Base-by-base conservation (phyloP, 2,329 filamentous ascomycete genomes). In the Cladophialophora yegresii region DNA sequence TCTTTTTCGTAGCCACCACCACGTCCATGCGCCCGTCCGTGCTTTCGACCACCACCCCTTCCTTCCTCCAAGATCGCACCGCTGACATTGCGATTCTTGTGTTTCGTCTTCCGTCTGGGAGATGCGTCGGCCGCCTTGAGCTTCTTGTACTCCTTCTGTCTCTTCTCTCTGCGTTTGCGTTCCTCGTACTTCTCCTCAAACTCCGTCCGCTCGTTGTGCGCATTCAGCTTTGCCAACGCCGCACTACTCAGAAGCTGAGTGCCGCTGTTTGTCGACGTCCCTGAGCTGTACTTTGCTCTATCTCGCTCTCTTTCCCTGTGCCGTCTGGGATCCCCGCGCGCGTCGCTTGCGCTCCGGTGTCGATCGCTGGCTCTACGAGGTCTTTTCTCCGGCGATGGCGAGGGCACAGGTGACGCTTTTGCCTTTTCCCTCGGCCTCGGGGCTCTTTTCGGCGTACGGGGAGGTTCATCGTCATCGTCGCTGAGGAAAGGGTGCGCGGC, bases 61-160 rank as follows among this genome's bases (percentile, higher is more conserved):
- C 88, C 89, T 74, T 91, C 89, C 72, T 91, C 89, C 70, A 89
- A 78, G 20, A 89, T 77, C 0, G 87, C 87, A 22, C 88, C 89
- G 67, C 89, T 91, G 22, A 89, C 87, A n/a, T 90, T 81, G 66
- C 89, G 80, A 62, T 82, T 82, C 72, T 86, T 85, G 47, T 67
- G 64, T 68, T 82, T 83, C 49, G 75, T 75, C 56, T 77, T 79
- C 47, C 77, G 74, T 10, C 77, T 74, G 51, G 73, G 71, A 33
- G 76, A 69, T n/a, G 71, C 70, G 26, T 65, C 73, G 30, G 73
- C 72, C 54, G 71, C 73, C 55, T 67, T 69, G 32, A 71, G 59
- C n/a, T 64, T 67, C 28, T 71, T 69, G 64, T 72, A 69, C 28
- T 69, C 75, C 70, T 71, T 77, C 73, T 75, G 76, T 54, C 73